Conservation (phyloP, 805 yeast species). For the Zygosaccharomyces kombuchaensis region DNA sequence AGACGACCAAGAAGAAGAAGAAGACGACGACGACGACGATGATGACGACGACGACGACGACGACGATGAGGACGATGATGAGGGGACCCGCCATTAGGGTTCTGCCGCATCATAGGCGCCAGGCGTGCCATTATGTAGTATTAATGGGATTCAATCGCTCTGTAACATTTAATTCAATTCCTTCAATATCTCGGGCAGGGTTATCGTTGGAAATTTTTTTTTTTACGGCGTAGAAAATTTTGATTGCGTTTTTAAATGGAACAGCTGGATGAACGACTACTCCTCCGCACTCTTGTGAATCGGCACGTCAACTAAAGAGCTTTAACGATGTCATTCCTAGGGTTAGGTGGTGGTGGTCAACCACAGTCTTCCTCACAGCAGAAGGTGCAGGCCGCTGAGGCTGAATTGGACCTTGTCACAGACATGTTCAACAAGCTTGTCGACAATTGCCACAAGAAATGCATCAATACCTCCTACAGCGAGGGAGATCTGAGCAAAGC, state of each 20-base stretch:
- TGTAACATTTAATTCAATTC: background rate
- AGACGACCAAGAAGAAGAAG: constrained; percentile 31
- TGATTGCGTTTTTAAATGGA: background rate
- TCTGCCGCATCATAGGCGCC: background rate
- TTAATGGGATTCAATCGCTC: constrained; percentile 1
- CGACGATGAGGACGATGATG: constrained; percentile 13
- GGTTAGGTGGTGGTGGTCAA: constrained; percentile 70
- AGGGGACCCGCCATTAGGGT: constrained; percentile 3
- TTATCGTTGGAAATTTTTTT: background rate
- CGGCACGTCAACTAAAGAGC: background rate
- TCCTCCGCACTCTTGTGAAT: background rate
- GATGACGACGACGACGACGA: constrained; percentile 12
- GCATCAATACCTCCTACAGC: constrained; percentile 61
- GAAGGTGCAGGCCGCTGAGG: constrained; percentile 87
- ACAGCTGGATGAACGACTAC: background rate
- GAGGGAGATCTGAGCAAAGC: constrained; percentile 73
- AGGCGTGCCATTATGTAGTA: constrained; percentile 4
- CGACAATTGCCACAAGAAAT: constrained; percentile 82
- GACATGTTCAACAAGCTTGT: constrained; percentile 95
- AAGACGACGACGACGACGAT: constrained; percentile 8
- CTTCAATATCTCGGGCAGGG: background rate
- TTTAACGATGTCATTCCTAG: constrained; percentile 58
- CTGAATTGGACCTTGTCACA: constrained; percentile 94
- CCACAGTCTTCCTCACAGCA: constrained; percentile 72
- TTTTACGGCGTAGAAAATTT: background rate